Evolutionary conservation across 208 protist genomes (phyloP).

Genomic region (Acanthamoeba castellanii): DNA sequence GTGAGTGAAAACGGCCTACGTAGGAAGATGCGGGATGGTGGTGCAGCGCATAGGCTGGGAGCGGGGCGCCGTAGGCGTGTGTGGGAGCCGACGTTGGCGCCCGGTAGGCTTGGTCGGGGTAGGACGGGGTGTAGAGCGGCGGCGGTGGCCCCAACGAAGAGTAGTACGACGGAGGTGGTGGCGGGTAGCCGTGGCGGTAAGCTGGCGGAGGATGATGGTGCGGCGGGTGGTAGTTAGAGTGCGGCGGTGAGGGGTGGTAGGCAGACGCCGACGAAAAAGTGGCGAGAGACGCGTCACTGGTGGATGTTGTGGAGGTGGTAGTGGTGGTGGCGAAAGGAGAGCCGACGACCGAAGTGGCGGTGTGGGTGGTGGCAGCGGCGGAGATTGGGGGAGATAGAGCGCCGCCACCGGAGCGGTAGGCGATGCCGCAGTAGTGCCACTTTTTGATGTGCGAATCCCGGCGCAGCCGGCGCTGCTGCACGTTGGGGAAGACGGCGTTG

Average conservation of each 20-base stretch:
- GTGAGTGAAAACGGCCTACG: no score
- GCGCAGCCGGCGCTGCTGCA: background rate
- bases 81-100: no score
- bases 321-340: background rate
- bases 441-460: conserved; percentile 22
- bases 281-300: background rate
- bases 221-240: no score
- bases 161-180: no score
- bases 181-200: no score
- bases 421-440: conserved; percentile 60
- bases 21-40: no score
- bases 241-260: background rate
- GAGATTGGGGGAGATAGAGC: background rate
- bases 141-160: no score
- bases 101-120: no score
- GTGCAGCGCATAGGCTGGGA: no score
- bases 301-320: background rate
- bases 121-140: no score
- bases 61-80: no score
- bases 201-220: no score
- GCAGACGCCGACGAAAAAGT: background rate
- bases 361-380: background rate
- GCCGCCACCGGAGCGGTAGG: background rate
- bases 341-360: background rate
- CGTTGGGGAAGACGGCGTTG: conserved; percentile 50